phyloP scores from a whole-genome alignment of 306 rosid species.

The Castanea mollissima region DNA sequence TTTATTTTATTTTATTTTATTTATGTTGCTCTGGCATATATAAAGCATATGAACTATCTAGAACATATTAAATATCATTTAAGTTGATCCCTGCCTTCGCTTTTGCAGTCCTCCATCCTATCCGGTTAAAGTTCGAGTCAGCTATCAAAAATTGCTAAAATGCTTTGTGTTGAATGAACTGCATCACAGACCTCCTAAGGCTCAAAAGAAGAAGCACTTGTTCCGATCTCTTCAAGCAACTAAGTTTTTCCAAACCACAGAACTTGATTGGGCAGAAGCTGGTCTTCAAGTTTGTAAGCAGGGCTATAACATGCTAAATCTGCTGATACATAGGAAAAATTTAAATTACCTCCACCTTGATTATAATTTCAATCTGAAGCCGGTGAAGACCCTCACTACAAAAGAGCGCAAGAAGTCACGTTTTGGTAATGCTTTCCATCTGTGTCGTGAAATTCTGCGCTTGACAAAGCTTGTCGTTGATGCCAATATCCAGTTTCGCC shows the following conservation, averaged over 20 bases:
- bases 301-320: constrained; percentile 97
- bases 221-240: constrained; percentile 96
- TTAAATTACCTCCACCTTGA: constrained; percentile 98
- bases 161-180: constrained; percentile 97
- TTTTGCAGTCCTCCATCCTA: constrained; percentile 89
- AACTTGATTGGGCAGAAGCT: constrained; percentile 99
- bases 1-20: not conserved
- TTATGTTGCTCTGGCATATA: not conserved
- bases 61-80: not conserved
- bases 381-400: constrained; percentile 93
- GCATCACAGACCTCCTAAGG: constrained; percentile 99
- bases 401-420: constrained; percentile 97
- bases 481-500: constrained; percentile 95
- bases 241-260: constrained; percentile 97
- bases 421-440: constrained; percentile 98
- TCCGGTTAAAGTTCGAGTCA: constrained; percentile 97
- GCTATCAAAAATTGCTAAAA: constrained; percentile 89
- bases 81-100: not conserved
- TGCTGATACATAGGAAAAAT: constrained; percentile 93
- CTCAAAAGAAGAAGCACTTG: constrained; percentile 94
- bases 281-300: constrained; percentile 99
- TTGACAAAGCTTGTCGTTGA: constrained; percentile 97
- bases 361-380: constrained; percentile 94
- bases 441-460: constrained; percentile 95
- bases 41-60: not conserved